Evolutionary conservation across 2,329 filamentous ascomycete species (phyloP), one percentile per base, ranked within the genome.

Genomic region (Calonectria honghensis): DNA sequence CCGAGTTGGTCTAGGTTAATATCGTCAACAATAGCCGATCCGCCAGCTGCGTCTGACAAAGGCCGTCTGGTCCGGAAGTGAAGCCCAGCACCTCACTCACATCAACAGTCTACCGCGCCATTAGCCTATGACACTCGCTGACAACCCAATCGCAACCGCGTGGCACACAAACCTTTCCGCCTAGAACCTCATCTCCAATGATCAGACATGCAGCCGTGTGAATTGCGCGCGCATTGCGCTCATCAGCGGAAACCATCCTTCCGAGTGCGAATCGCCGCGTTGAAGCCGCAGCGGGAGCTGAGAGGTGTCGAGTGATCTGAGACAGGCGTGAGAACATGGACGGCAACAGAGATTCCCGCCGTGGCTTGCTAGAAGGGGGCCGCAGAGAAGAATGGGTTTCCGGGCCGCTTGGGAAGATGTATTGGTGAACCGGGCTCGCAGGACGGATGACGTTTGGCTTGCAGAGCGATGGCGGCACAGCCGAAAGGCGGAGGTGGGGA

Each of bases 151-250:
- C 52, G 45, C 63, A 45, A 68, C 32, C 20, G 27, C 41, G 63
- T 77, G 84, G 95, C 27, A 45, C 41, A 68, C 68, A 16, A 37
- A 65, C 96, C 93, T 98, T 98, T 80, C 97, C 96, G 29, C 96
- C 96, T 5, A 98, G 89, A 6, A 98, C 96, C 85, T 98, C 96
- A 86, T 98, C 96, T n/a, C 96, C 96, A 81, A 99, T 98, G 74
- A 99, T 96, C 77, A 98, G 87, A 85, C 95, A 98, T 72, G 94
- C 96, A 14, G 96, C 97, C 61, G 96, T 98, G 83, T 95, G 93
- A 79, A 98, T 97, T 74, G 90, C 92, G 82, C 93, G 89, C 80
- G 90, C 88, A 81, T 89, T 90, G 77, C 90, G 89, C 81, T 91
- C 88, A 73, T 89, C 88, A 73, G 88, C 83, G 80, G 87, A 85